Evolutionary conservation across 352 stramenopile species (phyloP).

Genomic region (Pythium monospermum): DNA sequence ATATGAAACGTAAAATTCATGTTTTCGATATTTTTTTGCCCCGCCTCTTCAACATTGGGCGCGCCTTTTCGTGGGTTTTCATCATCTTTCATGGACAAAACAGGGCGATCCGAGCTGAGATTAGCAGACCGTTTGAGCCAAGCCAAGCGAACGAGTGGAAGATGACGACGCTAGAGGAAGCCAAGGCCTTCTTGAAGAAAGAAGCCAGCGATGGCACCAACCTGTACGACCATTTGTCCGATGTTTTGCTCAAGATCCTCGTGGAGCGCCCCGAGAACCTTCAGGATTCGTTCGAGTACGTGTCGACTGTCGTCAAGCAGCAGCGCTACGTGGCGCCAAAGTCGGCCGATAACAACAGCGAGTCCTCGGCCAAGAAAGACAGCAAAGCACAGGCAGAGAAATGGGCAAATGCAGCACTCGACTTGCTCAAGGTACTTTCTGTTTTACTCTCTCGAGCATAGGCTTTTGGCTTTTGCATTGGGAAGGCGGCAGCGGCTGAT

Average conservation of each 20-base stretch:
- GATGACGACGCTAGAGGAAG: constrained; percentile 82
- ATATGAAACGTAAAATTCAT: too few relatives aligned
- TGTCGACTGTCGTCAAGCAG: constrained; percentile 83
- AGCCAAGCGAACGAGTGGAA: too few relatives aligned
- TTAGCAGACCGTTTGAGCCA: too few relatives aligned
- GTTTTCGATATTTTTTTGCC: too few relatives aligned
- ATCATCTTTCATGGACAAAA: too few relatives aligned
- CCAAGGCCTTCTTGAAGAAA: constrained; percentile 87
- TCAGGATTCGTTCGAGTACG: constrained; percentile 80
- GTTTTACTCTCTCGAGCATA: too few relatives aligned
- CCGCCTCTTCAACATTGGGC: too few relatives aligned
- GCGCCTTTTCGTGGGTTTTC: too few relatives aligned
- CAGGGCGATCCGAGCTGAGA: too few relatives aligned
- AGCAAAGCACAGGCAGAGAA: constrained; percentile 53
- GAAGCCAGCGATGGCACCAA: constrained; percentile 67
- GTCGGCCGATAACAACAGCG: constrained; percentile 16
- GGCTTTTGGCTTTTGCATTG: too few relatives aligned
- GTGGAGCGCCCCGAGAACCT: constrained; percentile 84
- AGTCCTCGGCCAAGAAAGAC: constrained; percentile 43
- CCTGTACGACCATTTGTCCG: constrained; percentile 82
- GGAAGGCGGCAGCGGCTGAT: too few relatives aligned
- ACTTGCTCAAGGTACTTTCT: constrained; percentile 61
- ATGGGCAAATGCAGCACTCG: constrained; percentile 59
- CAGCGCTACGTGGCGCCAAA: constrained; percentile 45
- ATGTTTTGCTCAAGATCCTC: constrained; percentile 83